Percentiles rank a stretch among this genome's conserved stretches.
These are phyloP conservation scores for Mycena albidolilacea DNA, from an alignment of 768 basidiomycete species.

Conservation along the genomic window DNA sequence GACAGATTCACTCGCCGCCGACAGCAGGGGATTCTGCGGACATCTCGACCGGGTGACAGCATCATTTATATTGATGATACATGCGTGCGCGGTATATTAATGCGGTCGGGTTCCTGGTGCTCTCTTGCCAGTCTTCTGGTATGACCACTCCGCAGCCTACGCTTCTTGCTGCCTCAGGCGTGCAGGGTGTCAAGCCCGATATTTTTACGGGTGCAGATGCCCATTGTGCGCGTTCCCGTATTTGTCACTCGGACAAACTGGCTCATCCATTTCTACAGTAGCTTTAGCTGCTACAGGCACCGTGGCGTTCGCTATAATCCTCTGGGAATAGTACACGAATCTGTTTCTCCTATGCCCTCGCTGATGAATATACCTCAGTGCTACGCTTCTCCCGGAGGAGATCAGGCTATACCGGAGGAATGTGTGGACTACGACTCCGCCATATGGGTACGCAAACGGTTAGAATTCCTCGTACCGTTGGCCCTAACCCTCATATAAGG, in stretches of 20 bases:
- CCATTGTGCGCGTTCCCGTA: not conserved
- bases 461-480: not conserved
- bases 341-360: too few species aligned
- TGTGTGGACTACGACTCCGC: conserved; percentile 32
- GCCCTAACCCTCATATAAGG: not conserved
- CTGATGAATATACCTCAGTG: not conserved
- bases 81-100: not conserved
- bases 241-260: not conserved
- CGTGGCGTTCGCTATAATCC: conserved; percentile 26
- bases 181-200: not conserved
- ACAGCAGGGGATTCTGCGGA: not conserved
- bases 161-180: not conserved
- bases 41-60: not conserved
- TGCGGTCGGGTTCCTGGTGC: not conserved
- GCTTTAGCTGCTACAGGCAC: conserved; percentile 21
- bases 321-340: conserved; percentile 30
- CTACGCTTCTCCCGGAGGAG: conserved; percentile 28
- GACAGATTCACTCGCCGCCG: not conserved
- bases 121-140: not conserved
- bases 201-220: not conserved
- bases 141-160: not conserved
- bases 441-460: conserved; percentile 22
- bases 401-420: conserved; percentile 29
- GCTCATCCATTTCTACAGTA: not conserved
- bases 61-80: not conserved